Percentiles rank a stretch among this genome's conserved stretches.
Evolutionary conservation across 495 filamentous ascomycete genomes (phyloP).

Genomic region (Chaetomidium leptoderma): DNA sequence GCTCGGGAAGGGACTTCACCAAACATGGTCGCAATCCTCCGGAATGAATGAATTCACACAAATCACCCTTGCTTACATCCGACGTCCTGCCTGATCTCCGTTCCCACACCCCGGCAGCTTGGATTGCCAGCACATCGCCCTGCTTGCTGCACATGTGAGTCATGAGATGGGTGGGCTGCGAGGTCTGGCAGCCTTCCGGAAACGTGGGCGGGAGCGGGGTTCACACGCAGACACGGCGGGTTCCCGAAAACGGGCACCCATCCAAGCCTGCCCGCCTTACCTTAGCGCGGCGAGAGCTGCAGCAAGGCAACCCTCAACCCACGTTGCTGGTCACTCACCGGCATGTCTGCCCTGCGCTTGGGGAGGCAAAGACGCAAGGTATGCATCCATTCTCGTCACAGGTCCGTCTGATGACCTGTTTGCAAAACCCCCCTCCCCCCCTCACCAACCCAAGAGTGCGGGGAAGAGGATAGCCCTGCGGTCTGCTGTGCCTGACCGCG

Average conservation of each 20-base stretch:
- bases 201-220: constrained; percentile 9
- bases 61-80: constrained; percentile 7
- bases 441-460: no score
- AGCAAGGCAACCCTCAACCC: constrained; percentile 8
- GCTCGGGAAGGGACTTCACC: constrained; percentile 1
- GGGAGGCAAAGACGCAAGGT: background rate
- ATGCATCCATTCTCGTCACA: constrained; percentile 10
- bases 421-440: no score
- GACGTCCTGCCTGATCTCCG: constrained; percentile 12
- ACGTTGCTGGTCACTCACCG: constrained; percentile 13
- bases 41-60: background rate
- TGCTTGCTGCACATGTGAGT: constrained; percentile 7
- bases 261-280: background rate
- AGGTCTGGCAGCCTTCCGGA: background rate
- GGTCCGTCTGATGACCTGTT: constrained; percentile 8
- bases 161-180: constrained; percentile 8
- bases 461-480: constrained; percentile 26
- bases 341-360: background rate
- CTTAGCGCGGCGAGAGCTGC: background rate
- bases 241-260: constrained; percentile 3
- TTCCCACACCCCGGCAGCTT: background rate
- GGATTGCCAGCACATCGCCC: constrained; percentile 5
- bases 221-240: background rate
- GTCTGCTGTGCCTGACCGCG: constrained; percentile 19
- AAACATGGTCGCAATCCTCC: background rate